Evolutionary conservation across 1,284 basidiomycete genomes (phyloP).

Genomic region (Kalmanozyma brasiliensis): DNA sequence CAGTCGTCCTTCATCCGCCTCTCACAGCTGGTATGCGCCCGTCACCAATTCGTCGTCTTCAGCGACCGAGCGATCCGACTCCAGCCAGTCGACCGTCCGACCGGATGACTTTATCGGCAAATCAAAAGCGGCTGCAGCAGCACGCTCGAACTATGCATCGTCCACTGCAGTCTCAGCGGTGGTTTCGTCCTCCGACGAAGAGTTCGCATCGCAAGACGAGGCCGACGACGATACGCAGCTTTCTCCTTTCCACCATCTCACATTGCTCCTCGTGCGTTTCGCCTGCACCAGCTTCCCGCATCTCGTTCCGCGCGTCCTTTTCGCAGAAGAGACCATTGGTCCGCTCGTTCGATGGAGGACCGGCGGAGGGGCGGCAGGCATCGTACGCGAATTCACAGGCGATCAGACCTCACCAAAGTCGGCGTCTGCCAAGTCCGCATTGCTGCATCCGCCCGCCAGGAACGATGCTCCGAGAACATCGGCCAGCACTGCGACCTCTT

Average conservation of each 20-base stretch:
- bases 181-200: slow-evolving; percentile 24
- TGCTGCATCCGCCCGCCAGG: background rate
- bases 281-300: slow-evolving; percentile 63
- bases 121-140: background rate
- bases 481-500: slow-evolving; percentile 1
- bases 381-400: slow-evolving; percentile 52
- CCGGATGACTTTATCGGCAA: background rate
- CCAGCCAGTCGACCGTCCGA: background rate
- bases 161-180: slow-evolving; percentile 7
- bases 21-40: slow-evolving; percentile 8
- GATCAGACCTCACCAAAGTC: slow-evolving; percentile 4
- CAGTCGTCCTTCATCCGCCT: slow-evolving; percentile 31
- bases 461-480: slow-evolving; percentile 2
- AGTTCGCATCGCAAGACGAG: slow-evolving; percentile 12
- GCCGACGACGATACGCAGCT: slow-evolving; percentile 36
- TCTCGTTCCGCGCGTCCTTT: slow-evolving; percentile 61
- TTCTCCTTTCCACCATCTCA: slow-evolving; percentile 62
- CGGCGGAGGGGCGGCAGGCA: slow-evolving; percentile 55
- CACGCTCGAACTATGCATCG: slow-evolving; percentile 4
- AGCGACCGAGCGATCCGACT: slow-evolving; percentile 1
- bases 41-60: slow-evolving; percentile 1
- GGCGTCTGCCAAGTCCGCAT: background rate
- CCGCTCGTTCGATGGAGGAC: slow-evolving; percentile 65
- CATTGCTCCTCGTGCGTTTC: slow-evolving; percentile 58
- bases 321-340: slow-evolving; percentile 65